Base-by-base conservation (phyloP, 768 basidiomycete genomes). In the Xerocomellus amylosporus region DNA sequence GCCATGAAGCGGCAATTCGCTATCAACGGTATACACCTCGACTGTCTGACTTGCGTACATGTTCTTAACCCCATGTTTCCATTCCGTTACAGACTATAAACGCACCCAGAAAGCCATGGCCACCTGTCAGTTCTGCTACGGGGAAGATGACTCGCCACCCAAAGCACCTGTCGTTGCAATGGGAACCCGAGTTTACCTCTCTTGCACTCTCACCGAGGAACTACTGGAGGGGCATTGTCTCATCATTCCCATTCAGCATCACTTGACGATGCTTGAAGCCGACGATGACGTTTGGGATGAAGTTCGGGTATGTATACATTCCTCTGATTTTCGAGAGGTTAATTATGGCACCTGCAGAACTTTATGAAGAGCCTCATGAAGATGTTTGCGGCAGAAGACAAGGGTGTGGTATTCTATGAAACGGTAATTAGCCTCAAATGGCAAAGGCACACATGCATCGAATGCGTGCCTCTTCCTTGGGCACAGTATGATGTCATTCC, bases 221-320 rank as follows among this genome's bases (percentile, higher is more conserved):
- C 77, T 99, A n/a, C 81, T 93, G 0, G 78, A 83, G 2, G 95
- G 96, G 0, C 97, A 99, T 66, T 96, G 93, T 65, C 75, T 94
- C 26, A 98, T 99, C 59, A 92, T 98, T 7, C 97, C 97, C 6
- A 88, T 97, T 14, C 92, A 98, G 60, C 97, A 99, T 68, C 87
- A 94, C 69, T 71, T 98, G 43, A 86, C 84, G 41, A 90, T 87
- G 79, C 77, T 99, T 4, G 96, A 98, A 71, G 90, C 85, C 28
- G 96, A 99, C 59, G 94, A 98, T 58, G 96, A 99, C 64, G 88
- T 95, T 22, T 99, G 96, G 96, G 96, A 98, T 58, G 96, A 98
- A 81, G 86, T 93, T 54, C 81, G 81, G 73, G 96, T 96, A 65
- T 51, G 87, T 71, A 20, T 51, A 40, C 44, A 46, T 26, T 46